Conservation (phyloP, 176 grass and related monocot species). For the Zoysia pacifica region DNA sequence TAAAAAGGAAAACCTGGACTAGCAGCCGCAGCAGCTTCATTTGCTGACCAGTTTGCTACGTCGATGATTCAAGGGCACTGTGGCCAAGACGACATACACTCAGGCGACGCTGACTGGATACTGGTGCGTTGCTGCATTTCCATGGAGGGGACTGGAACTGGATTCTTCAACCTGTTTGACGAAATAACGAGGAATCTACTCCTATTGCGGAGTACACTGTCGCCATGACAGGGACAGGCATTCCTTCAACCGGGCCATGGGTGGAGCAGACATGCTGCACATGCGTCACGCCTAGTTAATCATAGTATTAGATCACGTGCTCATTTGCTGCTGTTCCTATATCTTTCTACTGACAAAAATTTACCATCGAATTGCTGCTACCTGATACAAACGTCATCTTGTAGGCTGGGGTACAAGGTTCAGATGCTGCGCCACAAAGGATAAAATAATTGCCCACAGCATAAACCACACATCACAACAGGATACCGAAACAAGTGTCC, state of each 20-base stretch:
- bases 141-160: neutral
- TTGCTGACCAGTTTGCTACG: neutral
- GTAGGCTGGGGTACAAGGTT: too few species aligned
- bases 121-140: neutral
- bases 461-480: neutral
- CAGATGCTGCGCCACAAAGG: neutral
- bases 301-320: neutral
- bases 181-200: constrained; percentile 26
- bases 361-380: too few species aligned
- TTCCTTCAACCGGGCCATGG: constrained; percentile 10
- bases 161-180: neutral
- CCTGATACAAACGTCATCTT: too few species aligned
- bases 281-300: neutral
- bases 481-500: neutral
- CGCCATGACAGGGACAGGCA: constrained; percentile 17
- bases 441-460: constrained; percentile 6
- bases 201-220: neutral
- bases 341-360: too few species aligned
- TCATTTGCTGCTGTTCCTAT: neutral
- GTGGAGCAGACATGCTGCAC: constrained; percentile 21
- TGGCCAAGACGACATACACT: neutral
- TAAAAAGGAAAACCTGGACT: neutral
- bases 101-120: constrained; percentile 5
- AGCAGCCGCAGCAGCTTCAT: neutral
- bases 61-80: neutral